These are phyloP conservation scores for Suhomyces panamericanus DNA, from an alignment of 1,139 yeast genomes.

Conservation along the genomic window DNA sequence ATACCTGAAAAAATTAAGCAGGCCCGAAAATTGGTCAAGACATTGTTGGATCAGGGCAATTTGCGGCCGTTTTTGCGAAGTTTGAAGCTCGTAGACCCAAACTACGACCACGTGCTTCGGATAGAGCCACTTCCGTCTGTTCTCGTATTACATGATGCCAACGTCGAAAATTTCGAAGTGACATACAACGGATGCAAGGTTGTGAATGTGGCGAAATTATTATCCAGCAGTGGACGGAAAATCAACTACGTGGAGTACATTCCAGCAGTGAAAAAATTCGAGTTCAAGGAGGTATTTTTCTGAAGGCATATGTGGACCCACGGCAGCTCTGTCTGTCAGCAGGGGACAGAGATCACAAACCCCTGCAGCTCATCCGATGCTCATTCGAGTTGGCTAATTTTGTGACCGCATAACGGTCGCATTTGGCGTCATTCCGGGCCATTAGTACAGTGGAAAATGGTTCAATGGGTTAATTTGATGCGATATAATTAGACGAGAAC, in stretches of 20 bases:
- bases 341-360: background rate
- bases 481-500: too few species aligned
- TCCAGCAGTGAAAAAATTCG: slow-evolving; percentile 56
- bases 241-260: slow-evolving; percentile 70
- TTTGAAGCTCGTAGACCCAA: slow-evolving; percentile 66
- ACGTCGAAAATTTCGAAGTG: slow-evolving; percentile 70
- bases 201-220: slow-evolving; percentile 65
- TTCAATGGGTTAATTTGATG: too few species aligned
- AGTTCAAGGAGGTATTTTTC: slow-evolving; percentile 33
- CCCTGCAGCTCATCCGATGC: too few species aligned
- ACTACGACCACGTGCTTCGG: slow-evolving; percentile 66
- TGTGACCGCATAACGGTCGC: too few species aligned
- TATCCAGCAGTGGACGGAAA: slow-evolving; percentile 43
- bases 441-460: too few species aligned
- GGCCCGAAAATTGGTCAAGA: slow-evolving; percentile 74
- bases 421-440: too few species aligned
- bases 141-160: slow-evolving; percentile 63
- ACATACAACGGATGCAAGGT: slow-evolving; percentile 83
- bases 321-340: too few species aligned
- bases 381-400: too few species aligned
- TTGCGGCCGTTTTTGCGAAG: slow-evolving; percentile 72
- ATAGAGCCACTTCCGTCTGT: slow-evolving; percentile 80
- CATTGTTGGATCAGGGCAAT: slow-evolving; percentile 83
- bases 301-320: background rate
- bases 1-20: slow-evolving; percentile 42